Conservation (phyloP, 108 stramenopile genomes). For the Skeletonema potamos region DNA sequence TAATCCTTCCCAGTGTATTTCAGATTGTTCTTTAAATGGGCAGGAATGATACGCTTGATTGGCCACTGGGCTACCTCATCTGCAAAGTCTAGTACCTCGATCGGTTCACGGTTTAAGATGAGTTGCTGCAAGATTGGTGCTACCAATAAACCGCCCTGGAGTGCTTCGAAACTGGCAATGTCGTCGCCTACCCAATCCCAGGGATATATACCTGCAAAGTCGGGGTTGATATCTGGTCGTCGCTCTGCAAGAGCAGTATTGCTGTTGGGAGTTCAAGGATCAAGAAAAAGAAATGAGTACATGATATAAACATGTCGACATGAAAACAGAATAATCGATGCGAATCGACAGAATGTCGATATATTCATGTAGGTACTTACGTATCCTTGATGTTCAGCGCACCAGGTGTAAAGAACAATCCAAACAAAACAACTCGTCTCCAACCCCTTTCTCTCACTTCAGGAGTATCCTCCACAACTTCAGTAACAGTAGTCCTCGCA, state of each 20-base stretch:
- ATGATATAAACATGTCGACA: neutral
- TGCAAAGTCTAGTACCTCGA: constrained; percentile 85
- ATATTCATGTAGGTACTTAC: constrained; percentile 4
- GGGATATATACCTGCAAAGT: constrained; percentile 85
- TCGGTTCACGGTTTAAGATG: constrained; percentile 86
- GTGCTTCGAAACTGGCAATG: constrained; percentile 72
- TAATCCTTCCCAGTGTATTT: constrained; percentile 80
- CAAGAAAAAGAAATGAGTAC: neutral
- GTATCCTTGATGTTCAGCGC: constrained; percentile 78
- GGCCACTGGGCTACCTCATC: constrained; percentile 82
- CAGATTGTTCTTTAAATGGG: constrained; percentile 89
- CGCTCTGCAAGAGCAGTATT: constrained; percentile 73
- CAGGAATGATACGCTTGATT: constrained; percentile 86
- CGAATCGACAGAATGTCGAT: neutral
- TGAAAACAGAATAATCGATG: neutral
- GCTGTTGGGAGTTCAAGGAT: neutral
- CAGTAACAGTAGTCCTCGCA: constrained; percentile 82
- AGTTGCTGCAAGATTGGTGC: constrained; percentile 93
- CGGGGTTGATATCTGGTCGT: constrained; percentile 78
- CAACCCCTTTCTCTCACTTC: constrained; percentile 86
- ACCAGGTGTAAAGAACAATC: constrained; percentile 86
- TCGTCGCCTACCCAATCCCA: constrained; percentile 90
- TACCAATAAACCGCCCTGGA: constrained; percentile 85
- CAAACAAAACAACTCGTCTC: constrained; percentile 87
- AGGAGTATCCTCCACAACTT: constrained; percentile 77